phyloP scores from a whole-genome alignment of 176 grass and related monocot genomes.

The Luzula sylvatica region DNA sequence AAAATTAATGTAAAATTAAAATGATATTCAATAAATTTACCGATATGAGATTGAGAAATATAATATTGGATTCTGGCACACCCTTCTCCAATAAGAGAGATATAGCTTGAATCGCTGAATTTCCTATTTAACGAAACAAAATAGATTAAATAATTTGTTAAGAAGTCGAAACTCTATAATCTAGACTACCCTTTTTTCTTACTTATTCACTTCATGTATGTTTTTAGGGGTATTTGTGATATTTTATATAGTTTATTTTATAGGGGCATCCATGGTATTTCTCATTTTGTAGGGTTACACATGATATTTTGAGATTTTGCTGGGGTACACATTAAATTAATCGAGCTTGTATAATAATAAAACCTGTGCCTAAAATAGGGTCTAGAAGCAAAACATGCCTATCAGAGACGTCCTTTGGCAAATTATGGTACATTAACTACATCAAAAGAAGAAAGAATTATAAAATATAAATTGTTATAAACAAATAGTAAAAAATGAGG shows the following conservation, averaged over 20 bases:
- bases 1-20: neutral
- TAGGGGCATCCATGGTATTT: no score
- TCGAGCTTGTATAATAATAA: slow-evolving; percentile 2
- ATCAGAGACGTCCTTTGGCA: slow-evolving; percentile 69
- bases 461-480: neutral
- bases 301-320: no score
- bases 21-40: slow-evolving; percentile 28
- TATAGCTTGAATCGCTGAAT: slow-evolving; percentile 81
- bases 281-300: no score
- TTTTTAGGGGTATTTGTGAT: no score
- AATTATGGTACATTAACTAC: slow-evolving; percentile 81
- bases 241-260: no score
- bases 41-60: slow-evolving; percentile 87
- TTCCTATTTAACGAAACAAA: slow-evolving; percentile 33
- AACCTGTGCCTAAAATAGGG: slow-evolving; percentile 91
- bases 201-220: no score
- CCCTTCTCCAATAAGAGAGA: slow-evolving; percentile 62
- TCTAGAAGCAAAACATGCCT: slow-evolving; percentile 90
- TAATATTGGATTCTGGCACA: slow-evolving; percentile 68
- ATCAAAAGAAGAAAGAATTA: slow-evolving; percentile 20
- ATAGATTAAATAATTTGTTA: slow-evolving; percentile 9
- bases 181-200: no score
- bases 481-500: neutral
- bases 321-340: no score
- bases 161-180: no score